Percentiles rank a stretch among this genome's conserved stretches.
phyloP scores from a whole-genome alignment of 345 rosid species.

The Arabis alpina region DNA sequence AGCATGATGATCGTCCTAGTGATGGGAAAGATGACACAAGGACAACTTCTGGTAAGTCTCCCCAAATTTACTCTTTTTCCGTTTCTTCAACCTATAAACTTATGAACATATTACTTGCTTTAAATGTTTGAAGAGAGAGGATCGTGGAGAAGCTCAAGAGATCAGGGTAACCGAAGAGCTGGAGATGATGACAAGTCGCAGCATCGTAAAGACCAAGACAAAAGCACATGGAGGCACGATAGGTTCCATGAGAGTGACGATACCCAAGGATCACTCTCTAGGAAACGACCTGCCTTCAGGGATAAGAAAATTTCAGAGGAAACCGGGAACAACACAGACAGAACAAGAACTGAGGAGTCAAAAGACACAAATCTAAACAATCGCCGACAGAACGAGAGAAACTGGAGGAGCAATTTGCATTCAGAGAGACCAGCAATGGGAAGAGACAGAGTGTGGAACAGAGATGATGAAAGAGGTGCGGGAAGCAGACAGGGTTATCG shows the following conservation, averaged over 20 bases:
- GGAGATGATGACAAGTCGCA: constrained; percentile 52
- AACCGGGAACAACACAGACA: constrained; percentile 43
- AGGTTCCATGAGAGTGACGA: constrained; percentile 62
- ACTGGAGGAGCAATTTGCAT: constrained; percentile 47
- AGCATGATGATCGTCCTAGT: constrained; percentile 83
- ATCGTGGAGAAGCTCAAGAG: constrained; percentile 65
- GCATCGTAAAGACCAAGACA: constrained; percentile 50
- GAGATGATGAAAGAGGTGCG: constrained; percentile 61
- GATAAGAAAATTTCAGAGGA: constrained; percentile 66
- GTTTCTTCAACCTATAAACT: not conserved
- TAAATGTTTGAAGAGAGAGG: constrained; percentile 57
- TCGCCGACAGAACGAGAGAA: constrained; percentile 57
- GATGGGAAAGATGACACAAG: constrained; percentile 69
- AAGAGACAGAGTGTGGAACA: constrained; percentile 51
- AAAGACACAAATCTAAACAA: constrained; percentile 41
- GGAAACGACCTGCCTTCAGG: constrained; percentile 89
- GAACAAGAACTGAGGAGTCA: constrained; percentile 43
- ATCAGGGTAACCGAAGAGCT: constrained; percentile 49
- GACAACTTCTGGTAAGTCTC: constrained; percentile 59
- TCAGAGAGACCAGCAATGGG: constrained; percentile 42
- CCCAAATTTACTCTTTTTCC: not conserved
- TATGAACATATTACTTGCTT: constrained; percentile 15
- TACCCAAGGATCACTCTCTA: constrained; percentile 48
- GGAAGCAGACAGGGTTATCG: constrained; percentile 49
- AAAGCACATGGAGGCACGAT: constrained; percentile 66